Percentiles rank a stretch among this genome's conserved stretches.
phyloP scores from a whole-genome alignment of 2,329 filamentous ascomycete genomes.

The Colletotrichum chlorophyti region DNA sequence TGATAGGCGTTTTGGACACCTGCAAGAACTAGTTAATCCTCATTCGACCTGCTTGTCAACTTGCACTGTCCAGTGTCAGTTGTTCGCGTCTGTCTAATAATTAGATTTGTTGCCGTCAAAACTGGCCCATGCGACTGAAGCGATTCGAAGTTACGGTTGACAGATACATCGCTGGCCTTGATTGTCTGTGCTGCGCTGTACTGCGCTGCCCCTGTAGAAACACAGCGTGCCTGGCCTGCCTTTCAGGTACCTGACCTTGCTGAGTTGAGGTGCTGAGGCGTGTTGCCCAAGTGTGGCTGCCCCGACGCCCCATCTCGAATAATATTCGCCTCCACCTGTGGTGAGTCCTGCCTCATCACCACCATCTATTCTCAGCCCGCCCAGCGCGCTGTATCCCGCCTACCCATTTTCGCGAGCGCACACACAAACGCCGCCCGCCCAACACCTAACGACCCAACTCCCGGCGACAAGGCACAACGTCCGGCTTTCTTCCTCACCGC shows the following conservation, averaged over 20 bases:
- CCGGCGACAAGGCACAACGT: slow-evolving; percentile 7
- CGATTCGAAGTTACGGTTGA: too few species aligned
- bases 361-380: slow-evolving; percentile 18
- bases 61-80: too few species aligned
- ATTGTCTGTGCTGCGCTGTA: background rate
- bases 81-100: too few species aligned
- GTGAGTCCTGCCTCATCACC: slow-evolving; percentile 28
- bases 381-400: slow-evolving; percentile 25
- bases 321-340: slow-evolving; percentile 29
- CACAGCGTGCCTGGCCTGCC: too few species aligned
- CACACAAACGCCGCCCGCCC: slow-evolving; percentile 17
- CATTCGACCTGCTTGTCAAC: too few species aligned
- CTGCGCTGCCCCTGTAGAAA: too few species aligned
- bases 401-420: slow-evolving; percentile 27
- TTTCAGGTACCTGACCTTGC: too few species aligned
- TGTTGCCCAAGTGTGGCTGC: slow-evolving; percentile 24
- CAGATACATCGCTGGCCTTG: too few species aligned
- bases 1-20: too few species aligned
- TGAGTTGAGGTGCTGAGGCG: too few species aligned
- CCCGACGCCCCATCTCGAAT: slow-evolving; percentile 24
- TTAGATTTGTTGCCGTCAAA: too few species aligned
- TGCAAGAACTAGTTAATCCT: too few species aligned
- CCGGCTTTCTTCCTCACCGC: slow-evolving; percentile 10
- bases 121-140: background rate
- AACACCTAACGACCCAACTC: slow-evolving; percentile 8